Base-by-base conservation (phyloP, 495 filamentous ascomycete genomes). In the Daldinia bambusicola region DNA sequence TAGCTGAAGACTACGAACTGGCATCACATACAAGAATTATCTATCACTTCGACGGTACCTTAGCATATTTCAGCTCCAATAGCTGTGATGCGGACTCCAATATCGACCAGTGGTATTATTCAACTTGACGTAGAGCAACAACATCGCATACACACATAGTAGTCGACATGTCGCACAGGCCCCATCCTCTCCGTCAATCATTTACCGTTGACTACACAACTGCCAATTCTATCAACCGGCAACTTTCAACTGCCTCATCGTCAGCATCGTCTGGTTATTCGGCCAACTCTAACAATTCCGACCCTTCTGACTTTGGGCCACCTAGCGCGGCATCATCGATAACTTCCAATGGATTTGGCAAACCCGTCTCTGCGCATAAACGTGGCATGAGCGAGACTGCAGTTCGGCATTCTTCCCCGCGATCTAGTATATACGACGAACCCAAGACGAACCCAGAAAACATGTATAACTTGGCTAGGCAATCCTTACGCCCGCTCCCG, bases 311-410 rank as follows among this genome's bases (percentile, higher is more conserved):
- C 14, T 83, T 89, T 18, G 92, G 90, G 72, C 88, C 90, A 50
- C 89, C 91, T 53, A 93, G 92, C 76, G 93, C 91, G 7, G 78
- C 89, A 32, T 93, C 92, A n/a, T 95, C 93, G 4, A 86, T 87
- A 70, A 86, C 85, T 9, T 94, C 93, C n/a, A 89, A 87, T 76
- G 81, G 81, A 31, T 86, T 87, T 69, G 80, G 52, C 45, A n/a
- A 61, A 38, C 63, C 79, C 30, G 72, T 81, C 45, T 67, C 84
- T 30, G 85, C 88, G 14, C 93, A 94, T 74, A 92, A 89, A 79
- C 86, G 93, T 67, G 93, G 92, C 38, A 88, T 89, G 75, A 95
- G 91, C 76, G 93, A 96, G 78, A 84, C 85, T 37, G 68, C 71
- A 20, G 56, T 72, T 41, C 75, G 74, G 26, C 71, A 74, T n/a